Conservation (phyloP, 2,329 filamentous ascomycete genomes). For the Pyrenochaeta sp. region DNA sequence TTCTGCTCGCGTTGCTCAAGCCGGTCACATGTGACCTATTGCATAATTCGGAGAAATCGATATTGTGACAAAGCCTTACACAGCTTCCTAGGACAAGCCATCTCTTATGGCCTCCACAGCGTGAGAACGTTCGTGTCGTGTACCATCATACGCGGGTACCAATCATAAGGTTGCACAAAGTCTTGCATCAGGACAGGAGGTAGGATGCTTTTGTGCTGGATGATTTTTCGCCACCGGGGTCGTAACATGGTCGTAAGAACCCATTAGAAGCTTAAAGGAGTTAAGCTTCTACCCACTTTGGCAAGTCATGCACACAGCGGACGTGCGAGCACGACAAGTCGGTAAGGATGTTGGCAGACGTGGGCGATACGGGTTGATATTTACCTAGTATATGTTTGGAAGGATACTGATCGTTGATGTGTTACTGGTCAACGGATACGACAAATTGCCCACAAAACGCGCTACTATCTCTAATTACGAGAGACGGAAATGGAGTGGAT, state of each 20-base stretch:
- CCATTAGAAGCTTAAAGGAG: constrained; percentile 18
- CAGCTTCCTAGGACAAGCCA: background rate
- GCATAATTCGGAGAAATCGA: background rate
- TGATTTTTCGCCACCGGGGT: background rate
- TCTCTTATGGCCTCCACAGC: background rate
- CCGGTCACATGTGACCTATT: background rate
- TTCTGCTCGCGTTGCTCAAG: background rate
- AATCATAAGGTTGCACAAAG: background rate
- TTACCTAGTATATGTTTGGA: constrained; percentile 1
- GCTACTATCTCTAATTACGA: constrained; percentile 14
- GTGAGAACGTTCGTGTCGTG: background rate
- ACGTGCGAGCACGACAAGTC: background rate
- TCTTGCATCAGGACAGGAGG: background rate
- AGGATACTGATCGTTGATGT: constrained; percentile 1
- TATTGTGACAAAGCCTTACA: constrained; percentile 5
- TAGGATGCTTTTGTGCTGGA: background rate
- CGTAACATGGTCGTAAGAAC: constrained; percentile 1
- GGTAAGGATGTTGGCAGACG: background rate
- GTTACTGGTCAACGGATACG: constrained; percentile 16
- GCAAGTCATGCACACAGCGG: constrained; percentile 4
- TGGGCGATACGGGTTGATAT: background rate
- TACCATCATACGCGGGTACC: background rate
- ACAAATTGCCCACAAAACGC: constrained; percentile 4
- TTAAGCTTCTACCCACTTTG: constrained; percentile 17
- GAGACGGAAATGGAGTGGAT: constrained; percentile 8